phyloP scores from a whole-genome alignment of 768 basidiomycete genomes.

The Rickenella mellea region DNA sequence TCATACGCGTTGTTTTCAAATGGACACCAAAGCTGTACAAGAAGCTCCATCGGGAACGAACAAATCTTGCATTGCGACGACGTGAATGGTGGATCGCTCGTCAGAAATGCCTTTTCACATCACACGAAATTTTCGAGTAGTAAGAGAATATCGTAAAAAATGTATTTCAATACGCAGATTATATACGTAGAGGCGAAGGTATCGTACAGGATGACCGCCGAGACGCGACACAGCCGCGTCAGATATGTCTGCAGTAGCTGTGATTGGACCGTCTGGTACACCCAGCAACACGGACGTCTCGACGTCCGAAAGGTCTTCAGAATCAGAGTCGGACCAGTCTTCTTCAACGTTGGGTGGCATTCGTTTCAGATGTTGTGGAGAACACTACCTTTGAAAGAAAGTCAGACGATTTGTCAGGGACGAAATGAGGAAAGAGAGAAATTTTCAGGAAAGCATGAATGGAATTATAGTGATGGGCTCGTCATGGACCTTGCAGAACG shows the following conservation, averaged over 20 bases:
- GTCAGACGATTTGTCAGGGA: constrained; percentile 1
- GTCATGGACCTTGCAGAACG: constrained; percentile 42
- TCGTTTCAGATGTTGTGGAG: constrained; percentile 7
- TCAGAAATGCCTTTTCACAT: constrained; percentile 58
- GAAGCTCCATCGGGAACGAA: constrained; percentile 64
- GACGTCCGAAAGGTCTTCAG: constrained; percentile 41
- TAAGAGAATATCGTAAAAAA: constrained; percentile 12
- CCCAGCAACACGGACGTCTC: constrained; percentile 75
- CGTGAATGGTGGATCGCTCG: constrained; percentile 50
- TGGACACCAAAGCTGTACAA: constrained; percentile 86
- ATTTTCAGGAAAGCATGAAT: constrained; percentile 90
- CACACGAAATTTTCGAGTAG: not conserved
- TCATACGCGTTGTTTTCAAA: constrained; percentile 81
- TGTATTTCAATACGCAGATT: constrained; percentile 29
- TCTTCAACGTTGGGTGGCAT: constrained; percentile 41
- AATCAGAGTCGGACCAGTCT: constrained; percentile 78
- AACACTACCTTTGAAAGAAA: constrained; percentile 10
- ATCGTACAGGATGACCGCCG: constrained; percentile 84
- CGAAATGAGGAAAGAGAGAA: constrained; percentile 11
- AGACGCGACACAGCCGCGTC: constrained; percentile 86
- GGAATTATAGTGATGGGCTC: constrained; percentile 59
- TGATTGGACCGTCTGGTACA: constrained; percentile 67
- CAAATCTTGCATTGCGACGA: constrained; percentile 69
- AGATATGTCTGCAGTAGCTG: constrained; percentile 43
- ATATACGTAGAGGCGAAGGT: constrained; percentile 39